Base-by-base conservation (phyloP, 192 early-diverging fungal genomes). In the Haplosporangium gracile region DNA sequence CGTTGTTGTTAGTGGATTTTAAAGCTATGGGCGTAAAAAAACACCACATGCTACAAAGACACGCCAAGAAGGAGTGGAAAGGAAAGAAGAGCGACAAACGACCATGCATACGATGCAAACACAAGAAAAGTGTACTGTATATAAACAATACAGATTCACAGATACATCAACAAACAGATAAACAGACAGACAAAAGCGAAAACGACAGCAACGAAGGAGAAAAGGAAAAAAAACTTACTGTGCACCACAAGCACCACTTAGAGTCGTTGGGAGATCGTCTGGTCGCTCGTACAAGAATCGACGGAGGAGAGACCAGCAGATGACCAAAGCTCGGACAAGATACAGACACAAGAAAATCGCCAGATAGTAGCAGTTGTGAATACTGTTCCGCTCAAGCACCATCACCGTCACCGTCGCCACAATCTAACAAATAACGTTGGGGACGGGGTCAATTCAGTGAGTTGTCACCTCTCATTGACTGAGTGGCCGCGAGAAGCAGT, bases 221-320 rank as follows among this genome's bases (percentile, higher is more conserved):
- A 69, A 34, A 43, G 4, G 60, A 39, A 45, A 69, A 75, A 80
- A 69, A 75, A 80, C 78, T 24, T 85, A 85, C 83, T 85, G 83
- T 79, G 74, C 78, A 45, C 83, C 75, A 63, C 78, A 85, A n/a
- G 78, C 83, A 43, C 78, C 78, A 63, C 74, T 43, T 22, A 85
- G 32, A 34, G 57, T 53, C 24, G 74, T 74, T 34, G 83, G 83
- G 24, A 85, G 75, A 75, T 85, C 83, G 39, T 85, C 69, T 26
- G 83, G 83, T 2, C 78, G 83, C 22, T 73, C 74, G 55, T 76
- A 80, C 16, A 85, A 73, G 74, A 80, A 85, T 26, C 78, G 78
- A 65, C 83, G 83, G 42, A 85, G 57, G 13, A 85, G 74, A 9
- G 68, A 7, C 2, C 45, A 42, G 36, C 63, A 80, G 36, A 85